phyloP scores from a whole-genome alignment of 192 early-diverging fungal genomes.

The Polychytrium aggregatum region DNA sequence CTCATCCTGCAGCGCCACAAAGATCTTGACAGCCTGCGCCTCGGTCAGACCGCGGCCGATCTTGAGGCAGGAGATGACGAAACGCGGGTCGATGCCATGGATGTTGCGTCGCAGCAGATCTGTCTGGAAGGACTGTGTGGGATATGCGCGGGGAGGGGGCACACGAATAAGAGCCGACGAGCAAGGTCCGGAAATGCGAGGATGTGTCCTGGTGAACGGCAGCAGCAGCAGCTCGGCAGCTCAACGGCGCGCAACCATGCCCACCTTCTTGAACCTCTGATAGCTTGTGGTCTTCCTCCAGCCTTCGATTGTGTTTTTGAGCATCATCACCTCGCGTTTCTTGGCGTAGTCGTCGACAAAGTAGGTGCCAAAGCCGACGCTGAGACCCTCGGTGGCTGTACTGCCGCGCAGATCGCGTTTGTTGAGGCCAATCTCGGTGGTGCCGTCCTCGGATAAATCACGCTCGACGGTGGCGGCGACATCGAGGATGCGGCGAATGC shows the following conservation, averaged over 20 bases:
- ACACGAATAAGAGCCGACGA: background rate
- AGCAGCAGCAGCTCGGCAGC: too few relatives aligned
- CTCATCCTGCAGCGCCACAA: conserved; percentile 51
- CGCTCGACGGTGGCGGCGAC: conserved; percentile 68
- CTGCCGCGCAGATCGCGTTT: conserved; percentile 30
- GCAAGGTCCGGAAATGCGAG: too few relatives aligned
- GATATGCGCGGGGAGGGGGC: conserved; percentile 4
- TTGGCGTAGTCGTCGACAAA: conserved; percentile 58
- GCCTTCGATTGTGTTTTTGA: conserved; percentile 74
- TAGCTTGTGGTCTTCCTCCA: conserved; percentile 72
- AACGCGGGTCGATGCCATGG: conserved; percentile 56
- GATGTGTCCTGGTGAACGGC: too few relatives aligned
- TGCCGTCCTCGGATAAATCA: too few relatives aligned
- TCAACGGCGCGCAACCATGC: too few relatives aligned
- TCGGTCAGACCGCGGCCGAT: conserved; percentile 34
- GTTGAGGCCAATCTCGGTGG: conserved; percentile 49
- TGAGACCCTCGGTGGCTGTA: conserved; percentile 21
- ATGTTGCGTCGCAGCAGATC: conserved; percentile 45
- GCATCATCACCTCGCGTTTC: conserved; percentile 57
- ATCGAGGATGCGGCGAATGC: conserved; percentile 73
- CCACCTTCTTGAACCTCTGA: conserved; percentile 53
- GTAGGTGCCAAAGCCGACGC: conserved; percentile 57
- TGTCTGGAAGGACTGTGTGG: conserved; percentile 49
- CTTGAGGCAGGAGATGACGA: conserved; percentile 51
- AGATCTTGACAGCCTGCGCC: conserved; percentile 57